phyloP scores from a whole-genome alignment of 495 filamentous ascomycete species.

The Friedmanniomyces endolithicus region DNA sequence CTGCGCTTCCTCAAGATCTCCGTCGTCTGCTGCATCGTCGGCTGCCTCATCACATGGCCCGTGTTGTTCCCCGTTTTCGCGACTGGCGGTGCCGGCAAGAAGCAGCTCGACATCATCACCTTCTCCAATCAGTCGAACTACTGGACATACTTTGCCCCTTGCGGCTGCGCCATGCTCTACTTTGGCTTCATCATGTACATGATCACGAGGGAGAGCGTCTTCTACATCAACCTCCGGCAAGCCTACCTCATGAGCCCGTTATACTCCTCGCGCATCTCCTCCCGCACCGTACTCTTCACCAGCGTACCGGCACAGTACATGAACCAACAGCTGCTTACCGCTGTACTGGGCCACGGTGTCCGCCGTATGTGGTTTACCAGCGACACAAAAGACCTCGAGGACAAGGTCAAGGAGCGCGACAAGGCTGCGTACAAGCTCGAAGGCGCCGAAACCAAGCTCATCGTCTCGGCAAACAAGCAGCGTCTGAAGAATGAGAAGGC shows the following conservation, averaged over 20 bases:
- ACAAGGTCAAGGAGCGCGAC: constrained; percentile 76
- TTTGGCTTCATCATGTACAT: constrained; percentile 80
- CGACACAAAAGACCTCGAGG: constrained; percentile 67
- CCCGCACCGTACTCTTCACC: constrained; percentile 84
- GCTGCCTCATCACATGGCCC: constrained; percentile 34
- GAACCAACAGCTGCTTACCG: constrained; percentile 56
- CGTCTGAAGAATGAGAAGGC: constrained; percentile 69
- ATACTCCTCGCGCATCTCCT: constrained; percentile 81
- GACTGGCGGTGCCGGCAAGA: constrained; percentile 40
- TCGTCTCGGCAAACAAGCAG: constrained; percentile 65
- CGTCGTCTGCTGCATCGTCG: constrained; percentile 31
- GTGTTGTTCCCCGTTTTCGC: constrained; percentile 35
- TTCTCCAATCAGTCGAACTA: constrained; percentile 50
- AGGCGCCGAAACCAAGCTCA: constrained; percentile 75
- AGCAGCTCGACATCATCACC: constrained; percentile 65
- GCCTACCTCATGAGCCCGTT: constrained; percentile 82
- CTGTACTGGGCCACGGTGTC: constrained; percentile 68
- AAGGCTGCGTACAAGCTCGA: constrained; percentile 76
- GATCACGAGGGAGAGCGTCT: constrained; percentile 83
- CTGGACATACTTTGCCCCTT: constrained; percentile 67
- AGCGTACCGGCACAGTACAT: constrained; percentile 69
- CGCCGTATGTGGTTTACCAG: constrained; percentile 78
- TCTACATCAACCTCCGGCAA: constrained; percentile 90
- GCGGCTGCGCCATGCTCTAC: constrained; percentile 60
- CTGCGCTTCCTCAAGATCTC: constrained; percentile 33